Percentiles rank a stretch among this genome's conserved stretches.
Evolutionary conservation across 1,284 basidiomycete genomes (phyloP).

Genomic region (Sanghuangporus baumii): DNA sequence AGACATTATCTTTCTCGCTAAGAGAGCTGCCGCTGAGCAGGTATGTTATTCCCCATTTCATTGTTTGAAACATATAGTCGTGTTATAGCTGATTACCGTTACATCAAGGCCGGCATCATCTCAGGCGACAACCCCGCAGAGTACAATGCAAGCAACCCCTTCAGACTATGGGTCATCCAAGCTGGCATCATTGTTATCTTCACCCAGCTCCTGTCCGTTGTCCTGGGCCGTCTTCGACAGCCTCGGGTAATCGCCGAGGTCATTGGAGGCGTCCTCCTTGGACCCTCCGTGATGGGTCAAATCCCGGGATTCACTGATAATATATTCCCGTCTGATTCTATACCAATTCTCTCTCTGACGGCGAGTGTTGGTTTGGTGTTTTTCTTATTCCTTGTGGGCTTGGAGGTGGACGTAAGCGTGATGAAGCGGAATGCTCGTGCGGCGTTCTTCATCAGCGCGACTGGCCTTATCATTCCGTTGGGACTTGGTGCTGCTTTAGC

Average conservation of each 20-base stretch:
- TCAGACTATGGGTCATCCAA: slow-evolving; percentile 83
- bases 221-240: slow-evolving; percentile 66
- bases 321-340: slow-evolving; percentile 73
- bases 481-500: slow-evolving; percentile 61
- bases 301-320: slow-evolving; percentile 64
- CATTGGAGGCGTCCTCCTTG: slow-evolving; percentile 77
- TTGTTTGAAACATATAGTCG: not conserved
- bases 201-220: slow-evolving; percentile 63
- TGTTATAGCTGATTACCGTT: not conserved
- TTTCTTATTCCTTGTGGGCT: slow-evolving; percentile 86
- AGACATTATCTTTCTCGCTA: slow-evolving; percentile 29
- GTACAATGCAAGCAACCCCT: slow-evolving; percentile 60
- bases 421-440: slow-evolving; percentile 44
- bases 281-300: slow-evolving; percentile 70
- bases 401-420: slow-evolving; percentile 76
- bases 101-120: slow-evolving; percentile 52
- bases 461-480: slow-evolving; percentile 61
- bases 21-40: slow-evolving; percentile 44
- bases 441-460: slow-evolving; percentile 42
- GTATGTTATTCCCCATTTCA: slow-evolving; percentile 24
- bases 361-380: slow-evolving; percentile 86
- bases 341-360: slow-evolving; percentile 77
- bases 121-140: slow-evolving; percentile 59
- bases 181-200: slow-evolving; percentile 69
- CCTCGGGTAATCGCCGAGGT: slow-evolving; percentile 88